These are phyloP conservation scores for Naganishia friedmannii DNA, from an alignment of 768 basidiomycete species.

Conservation along the genomic window DNA sequence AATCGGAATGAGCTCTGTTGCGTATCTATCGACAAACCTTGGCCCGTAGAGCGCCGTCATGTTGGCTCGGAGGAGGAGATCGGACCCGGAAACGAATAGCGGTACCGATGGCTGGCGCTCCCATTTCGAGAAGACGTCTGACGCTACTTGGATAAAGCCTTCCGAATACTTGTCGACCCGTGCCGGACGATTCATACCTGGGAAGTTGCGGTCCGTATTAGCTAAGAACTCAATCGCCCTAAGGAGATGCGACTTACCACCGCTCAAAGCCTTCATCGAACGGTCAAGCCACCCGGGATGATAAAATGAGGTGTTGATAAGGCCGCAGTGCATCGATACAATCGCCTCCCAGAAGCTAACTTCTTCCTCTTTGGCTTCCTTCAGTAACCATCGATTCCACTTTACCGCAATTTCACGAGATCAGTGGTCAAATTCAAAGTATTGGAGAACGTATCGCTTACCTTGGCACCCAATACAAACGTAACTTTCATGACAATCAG, in stretches of 20 bases:
- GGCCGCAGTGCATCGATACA: conserved; percentile 15
- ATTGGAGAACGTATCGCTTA: neutral
- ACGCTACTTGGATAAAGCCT: neutral
- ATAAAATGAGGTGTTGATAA: conserved; percentile 17
- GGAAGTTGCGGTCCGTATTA: neutral
- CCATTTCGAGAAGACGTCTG: neutral
- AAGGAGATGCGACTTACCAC: neutral
- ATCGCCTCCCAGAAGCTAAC: conserved; percentile 25
- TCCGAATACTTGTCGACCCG: conserved; percentile 4
- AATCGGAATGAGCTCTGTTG: conserved; percentile 13
- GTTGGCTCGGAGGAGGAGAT: conserved; percentile 13
- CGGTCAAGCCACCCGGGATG: conserved; percentile 21
- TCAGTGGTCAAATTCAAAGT: neutral
- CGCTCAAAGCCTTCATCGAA: neutral
- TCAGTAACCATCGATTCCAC: conserved; percentile 25
- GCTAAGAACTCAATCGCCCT: neutral
- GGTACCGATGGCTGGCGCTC: neutral
- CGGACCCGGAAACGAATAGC: neutral
- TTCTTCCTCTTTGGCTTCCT: conserved; percentile 13
- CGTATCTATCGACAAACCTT: conserved; percentile 11
- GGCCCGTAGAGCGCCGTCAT: conserved; percentile 24
- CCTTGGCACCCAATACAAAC: conserved; percentile 18
- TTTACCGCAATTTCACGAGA: neutral
- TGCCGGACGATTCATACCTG: conserved; percentile 15
- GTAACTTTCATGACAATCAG: conserved; percentile 20